Base-by-base conservation (phyloP, 495 filamentous ascomycete genomes). In the Trichoderma asperelloides region DNA sequence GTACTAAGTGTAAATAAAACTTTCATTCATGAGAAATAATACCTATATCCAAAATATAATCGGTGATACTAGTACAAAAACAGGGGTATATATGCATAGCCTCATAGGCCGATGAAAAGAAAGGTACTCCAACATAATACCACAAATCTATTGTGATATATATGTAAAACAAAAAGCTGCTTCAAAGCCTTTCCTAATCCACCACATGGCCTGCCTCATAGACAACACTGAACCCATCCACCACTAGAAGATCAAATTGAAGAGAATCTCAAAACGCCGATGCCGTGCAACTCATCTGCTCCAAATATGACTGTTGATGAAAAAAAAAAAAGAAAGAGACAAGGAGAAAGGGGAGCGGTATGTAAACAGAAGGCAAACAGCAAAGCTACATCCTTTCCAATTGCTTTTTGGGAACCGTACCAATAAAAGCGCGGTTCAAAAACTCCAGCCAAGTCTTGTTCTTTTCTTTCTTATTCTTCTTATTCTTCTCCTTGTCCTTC, bases 371-470 rank as follows among this genome's bases (percentile, higher is more conserved):
- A n/a, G n/a, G n/a, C n/a, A n/a, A 40, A 6, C 9, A 12, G 4
- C 2, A 7, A 9, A 8, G 51, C 39, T 4, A 51, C 66, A 79
- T 67, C 62, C 83, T 76, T 66, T 79, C 76, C 40, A 90, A 70
- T 28, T 92, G 87, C 37, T 87, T 79, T 63, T 81, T 77, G 68
- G 86, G 81, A 70, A 88, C 78, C 18, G 86, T 89, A 25, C 89
- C 86, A 25, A 95, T 89, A 80, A 95, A 96, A 0, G 93, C 93
- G 49, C 91, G 86, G 28, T 78, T 75, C 21, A 96, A 75, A 73
- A 97, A 97, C 12, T 88, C 82, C 63, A 86, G 82, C 93, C 93
- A 97, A 4, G 84, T 74, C 71, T 83, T 82, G 69, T 85, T 83
- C 41, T 78, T 76, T 66, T 78, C 84, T 77, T 77, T 78, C 63